Conservation (phyloP, 176 grass and related monocot species). For the Musa acuminata region DNA sequence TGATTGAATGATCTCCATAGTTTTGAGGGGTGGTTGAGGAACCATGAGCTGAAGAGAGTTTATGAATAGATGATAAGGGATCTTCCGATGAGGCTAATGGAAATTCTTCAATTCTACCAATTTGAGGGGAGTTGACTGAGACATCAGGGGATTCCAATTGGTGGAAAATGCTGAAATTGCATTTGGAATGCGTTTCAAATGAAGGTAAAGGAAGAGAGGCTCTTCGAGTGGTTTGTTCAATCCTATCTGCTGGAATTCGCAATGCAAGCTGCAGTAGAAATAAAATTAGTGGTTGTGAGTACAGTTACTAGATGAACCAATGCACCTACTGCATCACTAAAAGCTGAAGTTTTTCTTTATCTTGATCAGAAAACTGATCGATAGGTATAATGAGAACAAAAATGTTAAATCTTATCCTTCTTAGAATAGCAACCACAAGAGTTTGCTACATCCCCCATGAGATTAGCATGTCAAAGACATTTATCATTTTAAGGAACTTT, state of each 20-base stretch:
- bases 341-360: too few species aligned
- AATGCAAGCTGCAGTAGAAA: conserved; percentile 11
- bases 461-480: neutral
- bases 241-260: conserved; percentile 20
- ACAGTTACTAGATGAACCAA: neutral
- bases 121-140: conserved; percentile 74
- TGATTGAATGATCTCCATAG: conserved; percentile 49
- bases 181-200: conserved; percentile 26
- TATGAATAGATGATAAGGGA: conserved; percentile 26
- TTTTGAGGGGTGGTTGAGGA: conserved; percentile 5
- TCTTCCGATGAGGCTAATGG: conserved; percentile 53
- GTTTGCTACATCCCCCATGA: neutral
- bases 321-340: neutral
- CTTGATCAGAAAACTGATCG: too few species aligned
- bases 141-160: conserved; percentile 62
- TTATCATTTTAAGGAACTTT: neutral
- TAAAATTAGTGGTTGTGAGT: neutral
- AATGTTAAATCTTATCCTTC: too few species aligned
- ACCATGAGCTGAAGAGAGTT: conserved; percentile 7
- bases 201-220: conserved; percentile 35
- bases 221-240: conserved; percentile 22
- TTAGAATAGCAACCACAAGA: neutral
- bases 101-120: conserved; percentile 72
- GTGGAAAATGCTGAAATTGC: conserved; percentile 21
- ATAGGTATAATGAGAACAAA: too few species aligned